Conservation (phyloP, 495 filamentous ascomycete species). For the Tuber magnatum region DNA sequence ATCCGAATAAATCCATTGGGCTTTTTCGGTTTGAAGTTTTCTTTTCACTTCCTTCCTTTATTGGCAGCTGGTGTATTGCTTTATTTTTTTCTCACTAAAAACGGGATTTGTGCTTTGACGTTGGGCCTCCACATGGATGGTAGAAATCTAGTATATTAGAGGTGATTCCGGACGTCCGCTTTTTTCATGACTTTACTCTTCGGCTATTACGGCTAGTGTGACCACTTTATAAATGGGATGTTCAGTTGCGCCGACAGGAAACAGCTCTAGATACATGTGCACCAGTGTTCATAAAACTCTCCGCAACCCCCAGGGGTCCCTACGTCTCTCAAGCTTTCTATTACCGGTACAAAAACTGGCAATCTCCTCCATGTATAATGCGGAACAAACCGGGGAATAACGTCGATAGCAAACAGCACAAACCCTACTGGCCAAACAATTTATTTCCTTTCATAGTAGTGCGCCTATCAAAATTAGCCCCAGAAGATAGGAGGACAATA, state of each 20-base stretch:
- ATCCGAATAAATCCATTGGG: slow-evolving; percentile 16
- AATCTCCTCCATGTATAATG: background rate
- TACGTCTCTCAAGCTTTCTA: background rate
- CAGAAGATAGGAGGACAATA: background rate
- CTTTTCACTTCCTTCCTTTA: slow-evolving; percentile 25
- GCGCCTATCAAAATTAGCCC: slow-evolving; percentile 21
- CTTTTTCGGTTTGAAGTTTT: slow-evolving; percentile 31
- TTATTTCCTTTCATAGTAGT: slow-evolving; percentile 38
- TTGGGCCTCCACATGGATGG: background rate
- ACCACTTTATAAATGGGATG: background rate
- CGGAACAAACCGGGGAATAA: background rate
- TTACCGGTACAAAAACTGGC: background rate
- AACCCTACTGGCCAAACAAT: background rate
- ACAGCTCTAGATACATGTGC: background rate
- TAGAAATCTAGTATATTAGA: background rate
- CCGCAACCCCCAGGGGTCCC: background rate
- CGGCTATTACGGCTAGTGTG: background rate
- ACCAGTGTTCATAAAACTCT: background rate
- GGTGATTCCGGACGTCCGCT: background rate
- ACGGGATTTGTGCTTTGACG: background rate
- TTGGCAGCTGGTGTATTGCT: background rate
- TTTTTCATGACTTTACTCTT: background rate
- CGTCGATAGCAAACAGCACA: background rate
- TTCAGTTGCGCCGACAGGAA: background rate
- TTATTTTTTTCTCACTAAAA: background rate